These are phyloP conservation scores for Carnegiea gigantea DNA, from an alignment of 179 eudicot species.

Conservation along the genomic window DNA sequence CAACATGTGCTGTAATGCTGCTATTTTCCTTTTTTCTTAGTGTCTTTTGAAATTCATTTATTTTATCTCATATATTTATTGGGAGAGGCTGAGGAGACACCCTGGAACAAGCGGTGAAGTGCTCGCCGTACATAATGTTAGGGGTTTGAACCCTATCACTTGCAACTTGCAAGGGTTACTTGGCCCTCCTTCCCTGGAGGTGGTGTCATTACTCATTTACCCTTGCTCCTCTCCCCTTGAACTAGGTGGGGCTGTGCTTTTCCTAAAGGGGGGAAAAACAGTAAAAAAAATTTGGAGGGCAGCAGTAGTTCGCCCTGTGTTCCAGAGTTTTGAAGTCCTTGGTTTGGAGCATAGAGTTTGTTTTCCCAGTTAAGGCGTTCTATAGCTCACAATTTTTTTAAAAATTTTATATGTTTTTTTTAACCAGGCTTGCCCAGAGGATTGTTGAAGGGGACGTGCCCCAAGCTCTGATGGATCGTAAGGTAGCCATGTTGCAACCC, in stretches of 20 bases:
- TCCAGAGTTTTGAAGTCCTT: background rate
- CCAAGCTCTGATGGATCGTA: constrained; percentile 89
- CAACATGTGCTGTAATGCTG: background rate
- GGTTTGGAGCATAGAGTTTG: background rate
- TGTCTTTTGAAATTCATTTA: background rate
- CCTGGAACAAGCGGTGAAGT: background rate
- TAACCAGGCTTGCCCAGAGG: constrained; percentile 90
- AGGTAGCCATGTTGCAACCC: constrained; percentile 35
- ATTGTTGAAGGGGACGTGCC: constrained; percentile 98
- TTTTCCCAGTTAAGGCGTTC: background rate
- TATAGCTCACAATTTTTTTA: background rate
- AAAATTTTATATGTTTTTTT: background rate
- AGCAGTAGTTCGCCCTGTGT: background rate
- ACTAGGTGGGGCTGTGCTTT: background rate
- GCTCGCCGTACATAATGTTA: background rate
- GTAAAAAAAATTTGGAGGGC: background rate
- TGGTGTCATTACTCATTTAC: background rate
- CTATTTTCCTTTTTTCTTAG: background rate
- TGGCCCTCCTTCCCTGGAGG: background rate
- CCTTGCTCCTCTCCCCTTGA: too few species aligned
- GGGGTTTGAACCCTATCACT: background rate
- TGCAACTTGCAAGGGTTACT: background rate
- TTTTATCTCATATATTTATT: background rate
- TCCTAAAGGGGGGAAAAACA: background rate
- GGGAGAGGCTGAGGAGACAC: background rate